Evolutionary conservation across 352 stramenopile species (phyloP).

Genomic region (Elongisporangium senticosum): DNA sequence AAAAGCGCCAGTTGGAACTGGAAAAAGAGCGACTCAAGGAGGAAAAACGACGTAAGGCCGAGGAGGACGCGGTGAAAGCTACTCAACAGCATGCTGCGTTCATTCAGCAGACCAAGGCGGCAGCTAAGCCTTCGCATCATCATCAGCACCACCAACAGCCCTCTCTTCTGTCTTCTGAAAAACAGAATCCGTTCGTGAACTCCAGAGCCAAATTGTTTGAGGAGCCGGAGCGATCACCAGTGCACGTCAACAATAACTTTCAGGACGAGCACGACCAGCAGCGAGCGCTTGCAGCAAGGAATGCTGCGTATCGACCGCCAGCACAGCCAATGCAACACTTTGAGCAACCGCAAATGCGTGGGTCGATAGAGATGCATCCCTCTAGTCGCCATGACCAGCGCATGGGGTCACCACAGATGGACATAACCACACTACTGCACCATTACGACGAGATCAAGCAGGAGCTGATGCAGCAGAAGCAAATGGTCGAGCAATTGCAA

Average conservation of each 20-base stretch:
- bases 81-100: conserved; percentile 30
- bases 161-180: background rate
- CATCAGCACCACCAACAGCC: conserved; percentile 6
- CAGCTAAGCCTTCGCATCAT: conserved; percentile 22
- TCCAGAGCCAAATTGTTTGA: conserved; percentile 49
- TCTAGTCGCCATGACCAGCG: background rate
- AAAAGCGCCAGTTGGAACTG: conserved; percentile 32
- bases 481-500: conserved; percentile 48
- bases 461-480: conserved; percentile 39
- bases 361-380: background rate
- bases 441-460: conserved; percentile 55
- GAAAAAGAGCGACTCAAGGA: conserved; percentile 39
- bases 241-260: conserved; percentile 1
- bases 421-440: conserved; percentile 18
- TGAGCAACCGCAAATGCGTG: background rate
- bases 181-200: conserved; percentile 45
- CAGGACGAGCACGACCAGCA: background rate
- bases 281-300: background rate
- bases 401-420: conserved; percentile 3
- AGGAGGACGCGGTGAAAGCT: conserved; percentile 31
- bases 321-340: background rate
- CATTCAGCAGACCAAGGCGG: conserved; percentile 23
- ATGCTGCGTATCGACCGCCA: background rate
- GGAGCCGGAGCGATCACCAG: conserved; percentile 14
- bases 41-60: conserved; percentile 42